Base-by-base conservation (phyloP, 306 rosid genomes). In the Clitoria ternatea region DNA sequence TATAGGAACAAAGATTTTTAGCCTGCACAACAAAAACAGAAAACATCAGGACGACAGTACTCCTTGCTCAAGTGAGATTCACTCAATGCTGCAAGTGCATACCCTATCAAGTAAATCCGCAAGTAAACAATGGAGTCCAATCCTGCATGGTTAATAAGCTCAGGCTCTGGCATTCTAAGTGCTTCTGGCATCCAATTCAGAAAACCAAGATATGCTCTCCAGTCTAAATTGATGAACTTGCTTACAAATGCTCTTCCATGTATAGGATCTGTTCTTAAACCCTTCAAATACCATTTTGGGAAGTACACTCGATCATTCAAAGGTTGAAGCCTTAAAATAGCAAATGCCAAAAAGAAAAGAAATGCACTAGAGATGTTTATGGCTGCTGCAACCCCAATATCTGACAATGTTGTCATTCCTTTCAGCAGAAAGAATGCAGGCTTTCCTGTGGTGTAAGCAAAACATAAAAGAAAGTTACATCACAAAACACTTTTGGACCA, bases 251-350 rank as follows among this genome's bases (percentile, higher is more conserved):
- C 81, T 23, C 92, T 92, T 29, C 89, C 83, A 3, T 57, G 80
- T 29, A 81, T 49, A 35, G 97, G 97, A 78, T 91, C 91, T 57
- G 84, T 79, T 72, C 97, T 86, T 42, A 86, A 37, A 40, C 89
- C 91, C 79, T 83, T 88, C 1, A 91, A 45, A 65, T 91, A 85
- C 97, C 96, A 91, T 77, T 91, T 91, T 9, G 96, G 90, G 69
- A 91, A 91, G 86, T 91, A 91, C 6, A 91, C 97, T 45, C 96
- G 80, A 53, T 91, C 97, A 71, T 91, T 91, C 75, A 87, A 78
- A 47, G 97, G 97, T 62, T 91, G 97, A 68, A 91, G 96, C 97
- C 97, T 86, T 72, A 91, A 80, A 64, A 91, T n/a, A 27, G 96
- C 92, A 73, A 91, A 91, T 23, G 79, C 83, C 26, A 91, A 0